phyloP scores from a whole-genome alignment of 768 basidiomycete species.

The Mycena leptocephala region DNA sequence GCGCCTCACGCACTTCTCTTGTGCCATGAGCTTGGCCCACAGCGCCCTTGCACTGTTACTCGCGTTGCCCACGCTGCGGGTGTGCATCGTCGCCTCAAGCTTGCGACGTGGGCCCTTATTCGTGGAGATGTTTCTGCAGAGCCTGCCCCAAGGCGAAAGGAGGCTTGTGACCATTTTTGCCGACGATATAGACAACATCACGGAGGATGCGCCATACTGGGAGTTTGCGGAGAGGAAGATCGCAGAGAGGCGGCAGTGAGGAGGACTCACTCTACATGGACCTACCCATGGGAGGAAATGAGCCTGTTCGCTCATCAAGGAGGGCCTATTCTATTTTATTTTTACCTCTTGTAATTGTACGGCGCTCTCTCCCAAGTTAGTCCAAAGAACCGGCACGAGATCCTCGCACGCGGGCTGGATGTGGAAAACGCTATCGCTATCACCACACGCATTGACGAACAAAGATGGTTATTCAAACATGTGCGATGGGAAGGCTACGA shows the following conservation, averaged over 20 bases:
- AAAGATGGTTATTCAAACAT: neutral
- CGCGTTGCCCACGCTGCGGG: neutral
- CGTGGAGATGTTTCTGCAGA: neutral
- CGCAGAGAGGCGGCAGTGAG: neutral
- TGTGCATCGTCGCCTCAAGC: neutral
- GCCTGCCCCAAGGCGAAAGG: neutral
- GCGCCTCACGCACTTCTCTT: neutral
- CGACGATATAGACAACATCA: too few species aligned
- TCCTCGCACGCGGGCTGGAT: too few species aligned
- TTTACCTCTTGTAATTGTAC: too few species aligned
- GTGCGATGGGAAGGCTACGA: neutral
- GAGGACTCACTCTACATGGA: too few species aligned
- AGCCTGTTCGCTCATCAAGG: too few species aligned
- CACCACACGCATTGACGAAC: neutral
- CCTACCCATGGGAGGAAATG: too few species aligned
- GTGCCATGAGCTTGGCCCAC: neutral
- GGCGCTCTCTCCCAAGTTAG: too few species aligned
- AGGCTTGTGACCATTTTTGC: neutral
- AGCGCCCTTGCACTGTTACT: neutral
- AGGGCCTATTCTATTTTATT: too few species aligned
- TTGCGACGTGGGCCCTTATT: neutral
- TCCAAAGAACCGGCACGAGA: too few species aligned
- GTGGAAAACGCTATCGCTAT: too few species aligned
- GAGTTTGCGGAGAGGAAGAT: neutral
- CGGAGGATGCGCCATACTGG: neutral